These are phyloP conservation scores for Trametes punicea DNA, from an alignment of 768 basidiomycete genomes.

Conservation along the genomic window DNA sequence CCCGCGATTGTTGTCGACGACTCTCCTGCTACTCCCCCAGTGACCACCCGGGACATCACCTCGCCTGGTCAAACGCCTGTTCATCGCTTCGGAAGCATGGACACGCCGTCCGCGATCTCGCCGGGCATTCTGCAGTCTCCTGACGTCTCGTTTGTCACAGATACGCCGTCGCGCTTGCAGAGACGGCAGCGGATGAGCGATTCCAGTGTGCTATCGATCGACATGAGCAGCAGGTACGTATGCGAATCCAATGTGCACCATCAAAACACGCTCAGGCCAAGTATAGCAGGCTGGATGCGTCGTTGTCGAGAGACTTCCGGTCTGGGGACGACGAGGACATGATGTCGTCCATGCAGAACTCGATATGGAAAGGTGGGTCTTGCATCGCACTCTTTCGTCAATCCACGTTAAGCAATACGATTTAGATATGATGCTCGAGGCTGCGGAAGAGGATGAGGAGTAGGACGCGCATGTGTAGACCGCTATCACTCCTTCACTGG, in stretches of 20 bases:
- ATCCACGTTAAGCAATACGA: not conserved
- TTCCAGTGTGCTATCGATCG: conserved; percentile 52
- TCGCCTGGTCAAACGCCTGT: conserved; percentile 31
- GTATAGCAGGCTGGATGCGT: conserved; percentile 26
- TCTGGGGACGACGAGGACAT: conserved; percentile 38
- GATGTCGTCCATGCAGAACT: conserved; percentile 57
- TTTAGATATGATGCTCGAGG: conserved; percentile 44
- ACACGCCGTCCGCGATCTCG: conserved; percentile 38
- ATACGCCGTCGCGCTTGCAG: conserved; percentile 45
- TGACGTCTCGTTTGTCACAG: conserved; percentile 47
- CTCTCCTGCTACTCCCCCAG: conserved; percentile 47
- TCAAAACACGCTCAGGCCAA: not conserved
- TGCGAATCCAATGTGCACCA: not conserved
- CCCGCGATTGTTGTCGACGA: conserved; percentile 69
- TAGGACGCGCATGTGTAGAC: conserved; percentile 7
- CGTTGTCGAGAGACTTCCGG: conserved; percentile 23
- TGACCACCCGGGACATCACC: conserved; percentile 54
- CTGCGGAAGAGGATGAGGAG: conserved; percentile 39
- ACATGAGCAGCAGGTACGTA: conserved; percentile 48
- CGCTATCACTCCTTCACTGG: conserved; percentile 11
- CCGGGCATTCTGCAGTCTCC: conserved; percentile 35
- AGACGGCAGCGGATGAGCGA: conserved; percentile 58
- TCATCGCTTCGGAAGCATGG: conserved; percentile 19
- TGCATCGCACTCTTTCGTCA: not conserved
- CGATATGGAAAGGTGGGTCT: conserved; percentile 68